Evolutionary conservation across 2,329 filamentous ascomycete species (phyloP), one percentile per base, ranked within the genome.

Genomic region (Pseudogymnoascus sp.): DNA sequence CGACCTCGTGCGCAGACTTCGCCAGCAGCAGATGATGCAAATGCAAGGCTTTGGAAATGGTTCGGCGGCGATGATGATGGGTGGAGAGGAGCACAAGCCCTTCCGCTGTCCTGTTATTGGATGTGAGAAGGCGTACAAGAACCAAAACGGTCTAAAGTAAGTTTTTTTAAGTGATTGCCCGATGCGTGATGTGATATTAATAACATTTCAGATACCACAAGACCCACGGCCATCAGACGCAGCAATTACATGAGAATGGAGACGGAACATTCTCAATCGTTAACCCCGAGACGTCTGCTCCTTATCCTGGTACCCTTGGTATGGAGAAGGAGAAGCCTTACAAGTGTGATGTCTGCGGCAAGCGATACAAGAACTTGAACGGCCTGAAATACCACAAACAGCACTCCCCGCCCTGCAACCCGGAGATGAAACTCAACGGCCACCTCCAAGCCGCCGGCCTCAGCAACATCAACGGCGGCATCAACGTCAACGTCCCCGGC

Each of bases 261-360:
- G 94, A 99, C 70, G 94, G 94, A 59, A 97, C 94, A 2, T 97
- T 96, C 72, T 97, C 93, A 0, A 99, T 99, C 67, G 93, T 99
- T 59, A 96, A 99, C 69, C 94, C 94, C 0, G 90, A 96, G 71
- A 97, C 94, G 0, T 94, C 90, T 28, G 84, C 91, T 1, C 94
- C 94, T 0, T 99, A 97, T 66, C 94, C 94, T 0, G 94, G 94
- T 32, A 97, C 94, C 1, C 79, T 96, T 35, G 94, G 94, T n/a
- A 99, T 99, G 94, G 94, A 99, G 77, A 99, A 97, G 74, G 93
- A 97, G 78, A 99, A 99, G 78, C 94, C 94, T 2, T 97, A 97
- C 74, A 92, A 92, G 71, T 99, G 94, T 74, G 92, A 97, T 66
- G 88, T 91, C 9, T 99, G 94, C 72, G 92, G 93, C 69, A 99